Conservation (phyloP, 768 basidiomycete genomes). For the Strobilomyces echinocephalus region DNA sequence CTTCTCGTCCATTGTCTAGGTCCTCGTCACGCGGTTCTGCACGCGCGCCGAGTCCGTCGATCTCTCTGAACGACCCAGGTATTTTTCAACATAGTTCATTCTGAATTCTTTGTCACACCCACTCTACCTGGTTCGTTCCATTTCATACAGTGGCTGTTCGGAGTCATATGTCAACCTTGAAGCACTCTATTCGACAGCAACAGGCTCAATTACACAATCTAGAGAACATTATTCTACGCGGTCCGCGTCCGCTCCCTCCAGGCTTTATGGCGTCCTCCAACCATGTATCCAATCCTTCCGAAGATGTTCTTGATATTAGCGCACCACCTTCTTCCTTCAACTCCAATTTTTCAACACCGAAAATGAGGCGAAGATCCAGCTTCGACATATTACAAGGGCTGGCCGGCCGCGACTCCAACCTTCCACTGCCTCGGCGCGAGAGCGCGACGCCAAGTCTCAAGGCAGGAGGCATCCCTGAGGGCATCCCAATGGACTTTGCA, state of each 20-base stretch:
- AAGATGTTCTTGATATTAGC: slow-evolving; percentile 32
- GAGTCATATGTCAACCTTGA: slow-evolving; percentile 75
- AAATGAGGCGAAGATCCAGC: slow-evolving; percentile 60
- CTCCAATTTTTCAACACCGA: slow-evolving; percentile 36
- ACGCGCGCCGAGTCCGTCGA: slow-evolving; percentile 51
- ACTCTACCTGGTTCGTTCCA: slow-evolving; percentile 23
- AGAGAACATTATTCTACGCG: slow-evolving; percentile 63
- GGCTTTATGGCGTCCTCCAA: slow-evolving; percentile 38
- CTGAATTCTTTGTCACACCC: slow-evolving; percentile 21
- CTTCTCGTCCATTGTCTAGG: slow-evolving; percentile 38
- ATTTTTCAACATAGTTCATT: slow-evolving; percentile 27
- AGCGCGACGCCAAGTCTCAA: slow-evolving; percentile 32
- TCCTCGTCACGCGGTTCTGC: slow-evolving; percentile 48
- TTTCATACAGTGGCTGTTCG: slow-evolving; percentile 60
- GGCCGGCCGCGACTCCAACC: slow-evolving; percentile 70
- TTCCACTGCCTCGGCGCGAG: slow-evolving; percentile 66
- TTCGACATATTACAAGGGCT: slow-evolving; percentile 66
- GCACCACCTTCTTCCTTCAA: slow-evolving; percentile 32
- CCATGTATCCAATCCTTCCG: slow-evolving; percentile 32
- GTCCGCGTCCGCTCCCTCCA: slow-evolving; percentile 55
- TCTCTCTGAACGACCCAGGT: slow-evolving; percentile 66
- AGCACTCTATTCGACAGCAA: slow-evolving; percentile 79
- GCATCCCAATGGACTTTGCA: slow-evolving; percentile 60
- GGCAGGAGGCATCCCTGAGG: slow-evolving; percentile 64
- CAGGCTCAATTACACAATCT: slow-evolving; percentile 72